Conservation (phyloP, 805 yeast species). For the Nakazawaea wyomingensis region DNA sequence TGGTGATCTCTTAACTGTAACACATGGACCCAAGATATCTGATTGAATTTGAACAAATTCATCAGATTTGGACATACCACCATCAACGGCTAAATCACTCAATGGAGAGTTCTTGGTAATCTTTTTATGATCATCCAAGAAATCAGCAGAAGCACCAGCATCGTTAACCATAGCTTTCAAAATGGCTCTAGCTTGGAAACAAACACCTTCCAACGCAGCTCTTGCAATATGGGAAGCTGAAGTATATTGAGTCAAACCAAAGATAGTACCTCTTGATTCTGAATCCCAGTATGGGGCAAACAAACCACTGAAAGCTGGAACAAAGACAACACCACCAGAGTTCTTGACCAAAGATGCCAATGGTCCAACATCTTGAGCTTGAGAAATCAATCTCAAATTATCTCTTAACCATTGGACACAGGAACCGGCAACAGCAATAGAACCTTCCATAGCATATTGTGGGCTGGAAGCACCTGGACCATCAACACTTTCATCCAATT, state of each 20-base stretch:
- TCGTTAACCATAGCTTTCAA: constrained; percentile 86
- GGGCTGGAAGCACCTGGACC: constrained; percentile 44
- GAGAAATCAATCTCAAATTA: constrained; percentile 74
- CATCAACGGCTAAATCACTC: constrained; percentile 73
- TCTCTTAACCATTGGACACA: constrained; percentile 93
- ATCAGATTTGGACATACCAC: constrained; percentile 90
- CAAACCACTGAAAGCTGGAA: constrained; percentile 90
- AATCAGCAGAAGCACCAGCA: constrained; percentile 58
- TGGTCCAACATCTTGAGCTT: constrained; percentile 85
- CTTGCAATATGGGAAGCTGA: constrained; percentile 87
- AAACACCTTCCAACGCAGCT: constrained; percentile 93
- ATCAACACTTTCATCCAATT: constrained; percentile 38
- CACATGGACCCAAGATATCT: constrained; percentile 84
- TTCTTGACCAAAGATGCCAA: constrained; percentile 76
- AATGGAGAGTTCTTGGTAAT: constrained; percentile 36
- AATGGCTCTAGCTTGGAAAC: constrained; percentile 89
- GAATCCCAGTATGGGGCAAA: constrained; percentile 97
- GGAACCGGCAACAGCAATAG: constrained; percentile 94
- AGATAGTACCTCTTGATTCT: constrained; percentile 85
- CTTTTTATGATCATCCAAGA: constrained; percentile 45
- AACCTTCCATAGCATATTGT: constrained; percentile 89
- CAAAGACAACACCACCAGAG: constrained; percentile 89
- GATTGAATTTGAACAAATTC: constrained; percentile 94
- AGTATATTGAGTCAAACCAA: constrained; percentile 92
- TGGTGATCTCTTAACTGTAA: constrained; percentile 72